Percentiles rank a stretch among this genome's conserved stretches.
Conservation (phyloP, 768 basidiomycete species). For the Punctularia strigosozonata region DNA sequence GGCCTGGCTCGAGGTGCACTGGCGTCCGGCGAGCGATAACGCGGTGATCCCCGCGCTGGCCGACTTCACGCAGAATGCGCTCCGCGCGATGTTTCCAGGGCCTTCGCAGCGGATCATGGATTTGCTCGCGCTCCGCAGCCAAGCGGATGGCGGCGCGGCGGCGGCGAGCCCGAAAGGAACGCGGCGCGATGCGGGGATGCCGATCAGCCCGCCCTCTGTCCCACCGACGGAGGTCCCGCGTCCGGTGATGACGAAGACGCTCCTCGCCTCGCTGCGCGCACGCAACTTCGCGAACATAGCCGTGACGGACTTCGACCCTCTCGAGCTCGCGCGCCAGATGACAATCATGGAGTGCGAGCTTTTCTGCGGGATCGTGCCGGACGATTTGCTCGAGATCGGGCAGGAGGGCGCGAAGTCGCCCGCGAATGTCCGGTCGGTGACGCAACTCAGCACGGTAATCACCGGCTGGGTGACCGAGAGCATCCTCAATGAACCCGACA, state of each 20-base stretch:
- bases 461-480: conserved; percentile 96
- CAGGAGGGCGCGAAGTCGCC: conserved; percentile 55
- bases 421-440: conserved; percentile 71
- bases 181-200: conserved; percentile 64
- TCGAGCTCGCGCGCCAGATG: conserved; percentile 88
- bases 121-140: conserved; percentile 43
- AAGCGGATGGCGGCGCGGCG: conserved; percentile 21
- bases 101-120: conserved; percentile 69
- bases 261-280: conserved; percentile 56
- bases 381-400: conserved; percentile 80
- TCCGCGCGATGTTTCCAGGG: conserved; percentile 49
- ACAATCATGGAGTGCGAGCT: conserved; percentile 88
- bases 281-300: conserved; percentile 50
- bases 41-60: conserved; percentile 43
- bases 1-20: conserved; percentile 86
- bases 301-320: conserved; percentile 84
- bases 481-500: conserved; percentile 82
- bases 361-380: conserved; percentile 77
- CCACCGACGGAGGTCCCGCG: conserved; percentile 65
- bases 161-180: conserved; percentile 45
- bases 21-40: conserved; percentile 70
- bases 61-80: conserved; percentile 49
- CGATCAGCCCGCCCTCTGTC: conserved; percentile 47
- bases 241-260: conserved; percentile 73
- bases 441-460: conserved; percentile 80